phyloP scores from a whole-genome alignment of 2,329 filamentous ascomycete genomes.

The Exophiala alcalophila region DNA sequence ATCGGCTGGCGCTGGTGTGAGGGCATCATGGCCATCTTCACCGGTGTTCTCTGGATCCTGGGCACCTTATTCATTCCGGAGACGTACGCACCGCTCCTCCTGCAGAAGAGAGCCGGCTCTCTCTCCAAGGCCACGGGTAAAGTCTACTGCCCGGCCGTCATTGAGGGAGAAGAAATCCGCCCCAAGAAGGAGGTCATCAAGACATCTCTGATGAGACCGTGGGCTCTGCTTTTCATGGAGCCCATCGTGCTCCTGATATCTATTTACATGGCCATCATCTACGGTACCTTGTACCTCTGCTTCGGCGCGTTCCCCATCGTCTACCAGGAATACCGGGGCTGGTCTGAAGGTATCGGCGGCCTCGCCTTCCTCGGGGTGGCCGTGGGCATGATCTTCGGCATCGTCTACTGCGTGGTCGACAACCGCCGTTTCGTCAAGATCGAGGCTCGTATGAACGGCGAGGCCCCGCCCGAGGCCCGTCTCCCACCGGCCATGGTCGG shows the following conservation, averaged over 20 bases:
- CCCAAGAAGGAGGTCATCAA: slow-evolving; percentile 49
- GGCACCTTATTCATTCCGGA: slow-evolving; percentile 54
- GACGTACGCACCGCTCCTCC: slow-evolving; percentile 55
- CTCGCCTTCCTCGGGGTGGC: slow-evolving; percentile 66
- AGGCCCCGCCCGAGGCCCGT: slow-evolving; percentile 61
- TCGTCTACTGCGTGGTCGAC: slow-evolving; percentile 41
- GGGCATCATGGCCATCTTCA: slow-evolving; percentile 61
- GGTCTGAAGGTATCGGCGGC: slow-evolving; percentile 58
- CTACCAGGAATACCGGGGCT: slow-evolving; percentile 58
- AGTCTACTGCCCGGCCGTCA: no score
- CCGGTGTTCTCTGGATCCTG: slow-evolving; percentile 57
- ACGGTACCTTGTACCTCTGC: slow-evolving; percentile 53
- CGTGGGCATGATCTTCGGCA: slow-evolving; percentile 42
- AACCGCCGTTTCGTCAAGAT: slow-evolving; percentile 41
- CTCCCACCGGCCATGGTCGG: slow-evolving; percentile 59
- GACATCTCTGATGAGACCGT: slow-evolving; percentile 59
- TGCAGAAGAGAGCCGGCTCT: slow-evolving; percentile 50
- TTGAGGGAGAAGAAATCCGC: slow-evolving; percentile 50
- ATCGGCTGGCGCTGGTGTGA: slow-evolving; percentile 66
- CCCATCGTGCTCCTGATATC: slow-evolving; percentile 64
- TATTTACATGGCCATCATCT: slow-evolving; percentile 48
- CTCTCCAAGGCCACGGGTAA: slow-evolving; percentile 54
- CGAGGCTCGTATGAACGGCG: slow-evolving; percentile 52
- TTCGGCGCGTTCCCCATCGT: slow-evolving; percentile 65
- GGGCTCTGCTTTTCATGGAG: slow-evolving; percentile 66